phyloP scores from a whole-genome alignment of 345 rosid genomes.

The Viola odorata region DNA sequence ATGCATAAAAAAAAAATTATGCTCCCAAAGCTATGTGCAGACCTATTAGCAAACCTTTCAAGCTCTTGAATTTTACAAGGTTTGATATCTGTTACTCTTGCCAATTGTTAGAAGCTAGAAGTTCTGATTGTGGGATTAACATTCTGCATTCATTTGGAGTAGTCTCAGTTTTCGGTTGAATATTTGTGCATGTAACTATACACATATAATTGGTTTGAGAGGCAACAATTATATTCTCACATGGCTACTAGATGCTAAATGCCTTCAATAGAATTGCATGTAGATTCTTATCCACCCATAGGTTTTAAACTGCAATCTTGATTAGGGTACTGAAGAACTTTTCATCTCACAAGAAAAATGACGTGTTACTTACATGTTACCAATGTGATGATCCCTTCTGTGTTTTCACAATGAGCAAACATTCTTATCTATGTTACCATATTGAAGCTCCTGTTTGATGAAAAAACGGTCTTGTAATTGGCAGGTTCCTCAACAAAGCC shows the following conservation, averaged over 20 bases:
- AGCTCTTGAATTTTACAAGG: too few species aligned
- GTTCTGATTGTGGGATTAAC: too few species aligned
- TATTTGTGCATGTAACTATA: too few species aligned
- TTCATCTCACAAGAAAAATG: background rate
- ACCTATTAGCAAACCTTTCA: background rate
- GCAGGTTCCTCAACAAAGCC: constrained; percentile 24
- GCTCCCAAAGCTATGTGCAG: background rate
- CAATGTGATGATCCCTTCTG: background rate
- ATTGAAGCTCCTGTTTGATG: background rate
- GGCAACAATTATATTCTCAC: background rate
- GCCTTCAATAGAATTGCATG: background rate
- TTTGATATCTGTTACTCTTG: background rate
- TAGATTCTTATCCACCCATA: background rate
- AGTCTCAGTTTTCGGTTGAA: too few species aligned
- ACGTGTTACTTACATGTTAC: background rate
- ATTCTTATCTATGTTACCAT: background rate
- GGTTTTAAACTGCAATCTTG: background rate
- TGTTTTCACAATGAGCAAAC: background rate
- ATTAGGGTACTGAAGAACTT: background rate
- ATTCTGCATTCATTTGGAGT: too few species aligned
- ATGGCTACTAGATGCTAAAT: background rate
- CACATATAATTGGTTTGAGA: too few species aligned
- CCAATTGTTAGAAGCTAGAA: background rate
- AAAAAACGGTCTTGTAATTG: background rate
- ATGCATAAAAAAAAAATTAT: background rate